Evolutionary conservation across 169 alveolate species (phyloP).

Genomic region (Eimeria tenella): DNA sequence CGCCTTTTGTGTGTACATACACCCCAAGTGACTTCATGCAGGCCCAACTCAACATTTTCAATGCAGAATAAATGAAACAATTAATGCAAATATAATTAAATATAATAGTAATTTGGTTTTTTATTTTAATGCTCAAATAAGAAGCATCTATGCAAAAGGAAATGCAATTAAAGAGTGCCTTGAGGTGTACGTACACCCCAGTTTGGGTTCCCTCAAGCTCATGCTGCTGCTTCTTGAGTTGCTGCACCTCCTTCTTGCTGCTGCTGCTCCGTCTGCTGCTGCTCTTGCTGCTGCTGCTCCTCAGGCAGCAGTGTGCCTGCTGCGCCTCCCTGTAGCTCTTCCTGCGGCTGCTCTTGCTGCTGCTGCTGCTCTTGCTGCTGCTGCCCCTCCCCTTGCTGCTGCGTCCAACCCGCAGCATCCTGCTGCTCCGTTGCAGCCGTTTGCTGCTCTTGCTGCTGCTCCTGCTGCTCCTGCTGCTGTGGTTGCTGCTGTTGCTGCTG

Average conservation of each 20-base stretch:
- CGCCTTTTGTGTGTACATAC: no score
- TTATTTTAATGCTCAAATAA: no score
- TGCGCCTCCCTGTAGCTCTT: background rate
- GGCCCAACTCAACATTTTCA: no score
- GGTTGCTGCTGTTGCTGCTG: background rate
- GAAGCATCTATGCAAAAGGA: no score
- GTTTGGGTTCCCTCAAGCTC: background rate
- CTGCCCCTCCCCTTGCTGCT: background rate
- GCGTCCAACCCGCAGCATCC: background rate
- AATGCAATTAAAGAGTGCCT: no score
- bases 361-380: background rate
- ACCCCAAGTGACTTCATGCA: no score
- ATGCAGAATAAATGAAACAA: no score
- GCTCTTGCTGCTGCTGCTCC: conserved; percentile 17
- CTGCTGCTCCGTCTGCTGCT: conserved; percentile 2
- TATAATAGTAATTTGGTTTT: no score
- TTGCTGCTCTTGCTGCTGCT: background rate
- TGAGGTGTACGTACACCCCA: no score
- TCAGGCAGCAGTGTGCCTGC: background rate
- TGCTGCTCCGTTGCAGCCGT: background rate
- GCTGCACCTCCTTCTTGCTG: background rate
- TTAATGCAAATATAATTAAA: no score
- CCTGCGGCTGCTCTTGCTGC: conserved; percentile 15
- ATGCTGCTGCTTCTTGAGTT: background rate
- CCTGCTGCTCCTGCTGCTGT: conserved; percentile 7